Evolutionary conservation across 2,329 filamentous ascomycete genomes (phyloP), one percentile per base, ranked within the genome.

Genomic region (Microcyclospora tardicrescens): DNA sequence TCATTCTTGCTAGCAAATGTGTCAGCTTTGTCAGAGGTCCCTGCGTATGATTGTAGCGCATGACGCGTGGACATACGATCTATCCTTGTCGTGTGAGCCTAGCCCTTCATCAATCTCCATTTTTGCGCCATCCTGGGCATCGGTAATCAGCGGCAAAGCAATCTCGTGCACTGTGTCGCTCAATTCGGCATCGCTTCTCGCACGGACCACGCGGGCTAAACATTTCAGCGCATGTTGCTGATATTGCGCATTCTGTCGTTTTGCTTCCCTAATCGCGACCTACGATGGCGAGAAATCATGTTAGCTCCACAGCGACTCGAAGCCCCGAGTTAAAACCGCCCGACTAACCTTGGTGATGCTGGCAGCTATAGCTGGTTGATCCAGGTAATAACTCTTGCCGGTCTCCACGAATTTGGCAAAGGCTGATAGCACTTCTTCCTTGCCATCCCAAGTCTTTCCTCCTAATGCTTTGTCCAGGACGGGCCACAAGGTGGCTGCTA

Each of bases 381-480:
- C 78, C 30, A 59, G 52, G 65, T 72, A 76, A 24, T 84, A 64
- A 6, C 59, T 60, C 46, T 70, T 71, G 0, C 73, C 74, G 45
- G 78, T 75, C 51, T 75, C 71, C 0, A 82, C 77, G 51, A 96
- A 91, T 41, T 77, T 73, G 3, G 85, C 80, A 58, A 91, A 85
- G 5, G 83, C 79, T 33, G 77, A 71, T 2, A 96, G 68, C 27
- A 98, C 74, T 48, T 77, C 78, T 61, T 95, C 86, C 57, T 98
- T 98, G 15, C 85, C 85, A 1, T 81, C 73, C 69, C 94, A 98
- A 1, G 87, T 94, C 68, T 95, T 96, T 10, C 93, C 77, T 2
- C 77, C 74, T 31, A 96, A 63, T 1, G 84, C 77, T 53, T 81
- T 84, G 46, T 95, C 84, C 35, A 94, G 69, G 2, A 80, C 73